Percentiles rank a stretch among this genome's conserved stretches.
Evolutionary conservation across 306 rosid species (phyloP).

Genomic region (Prunus davidiana): DNA sequence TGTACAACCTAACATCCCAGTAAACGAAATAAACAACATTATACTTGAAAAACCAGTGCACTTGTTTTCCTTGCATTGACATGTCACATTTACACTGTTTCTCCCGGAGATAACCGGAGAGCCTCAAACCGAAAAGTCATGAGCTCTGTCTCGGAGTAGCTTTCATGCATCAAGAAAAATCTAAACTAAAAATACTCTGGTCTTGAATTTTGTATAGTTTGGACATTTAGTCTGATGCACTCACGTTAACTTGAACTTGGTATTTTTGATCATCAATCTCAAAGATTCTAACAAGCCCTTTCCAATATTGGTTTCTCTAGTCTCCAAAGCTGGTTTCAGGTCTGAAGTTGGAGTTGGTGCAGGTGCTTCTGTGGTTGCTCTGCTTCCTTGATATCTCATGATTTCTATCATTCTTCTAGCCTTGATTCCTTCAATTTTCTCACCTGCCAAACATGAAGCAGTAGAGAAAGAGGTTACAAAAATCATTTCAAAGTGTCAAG

Average conservation of each 20-base stretch:
- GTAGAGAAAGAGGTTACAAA: background rate
- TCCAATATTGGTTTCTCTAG: conserved; percentile 14
- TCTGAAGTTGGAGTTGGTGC: conserved; percentile 14
- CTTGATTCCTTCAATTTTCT: conserved; percentile 31
- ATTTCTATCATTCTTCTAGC: conserved; percentile 41
- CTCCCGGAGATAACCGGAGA: background rate
- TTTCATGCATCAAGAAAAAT: background rate
- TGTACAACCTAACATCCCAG: background rate
- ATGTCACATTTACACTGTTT: conserved; percentile 8
- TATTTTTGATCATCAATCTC: conserved; percentile 22
- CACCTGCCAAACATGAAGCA: conserved; percentile 41
- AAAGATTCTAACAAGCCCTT: conserved; percentile 26
- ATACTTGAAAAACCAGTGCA: background rate
- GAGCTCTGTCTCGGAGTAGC: conserved; percentile 7
- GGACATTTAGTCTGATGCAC: background rate
- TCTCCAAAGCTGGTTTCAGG: background rate
- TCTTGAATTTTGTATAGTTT: background rate
- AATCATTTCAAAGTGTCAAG: background rate
- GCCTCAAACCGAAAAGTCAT: background rate
- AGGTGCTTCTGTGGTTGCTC: conserved; percentile 16
- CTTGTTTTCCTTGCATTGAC: background rate
- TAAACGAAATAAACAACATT: background rate
- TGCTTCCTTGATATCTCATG: conserved; percentile 22
- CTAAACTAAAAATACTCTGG: background rate
- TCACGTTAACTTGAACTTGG: conserved; percentile 1